Evolutionary conservation across 768 basidiomycete species (phyloP).

Genomic region (Russula sp.): DNA sequence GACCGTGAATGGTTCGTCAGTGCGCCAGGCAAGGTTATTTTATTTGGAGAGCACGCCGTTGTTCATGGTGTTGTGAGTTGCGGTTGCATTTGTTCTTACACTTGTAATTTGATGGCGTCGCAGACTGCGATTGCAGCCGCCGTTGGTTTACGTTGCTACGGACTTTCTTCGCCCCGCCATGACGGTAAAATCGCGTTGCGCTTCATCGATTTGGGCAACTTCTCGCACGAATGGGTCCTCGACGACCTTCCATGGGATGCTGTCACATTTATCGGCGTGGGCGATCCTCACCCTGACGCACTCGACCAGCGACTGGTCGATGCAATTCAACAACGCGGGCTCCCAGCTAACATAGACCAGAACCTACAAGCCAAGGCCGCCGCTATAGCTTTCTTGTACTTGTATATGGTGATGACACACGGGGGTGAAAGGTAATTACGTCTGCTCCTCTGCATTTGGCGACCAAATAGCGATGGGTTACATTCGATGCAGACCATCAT

Average conservation of each 20-base stretch:
- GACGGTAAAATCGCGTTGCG: constrained; percentile 70
- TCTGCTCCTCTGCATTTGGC: not conserved
- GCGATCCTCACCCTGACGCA: constrained; percentile 51
- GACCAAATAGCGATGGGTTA: not conserved
- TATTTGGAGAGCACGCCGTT: constrained; percentile 98
- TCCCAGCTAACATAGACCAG: constrained; percentile 33
- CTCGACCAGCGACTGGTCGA: constrained; percentile 72
- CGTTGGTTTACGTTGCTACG: constrained; percentile 93
- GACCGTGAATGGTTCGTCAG: constrained; percentile 79
- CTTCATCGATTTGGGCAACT: constrained; percentile 73
- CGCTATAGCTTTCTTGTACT: constrained; percentile 78
- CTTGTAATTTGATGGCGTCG: constrained; percentile 11
- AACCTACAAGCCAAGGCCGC: constrained; percentile 40
- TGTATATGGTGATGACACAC: constrained; percentile 77
- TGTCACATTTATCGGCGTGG: constrained; percentile 46
- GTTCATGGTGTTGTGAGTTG: constrained; percentile 89
- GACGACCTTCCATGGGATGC: constrained; percentile 74
- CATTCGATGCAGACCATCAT: constrained; percentile 49
- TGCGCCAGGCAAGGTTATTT: constrained; percentile 95
- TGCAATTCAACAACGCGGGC: constrained; percentile 49
- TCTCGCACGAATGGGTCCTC: constrained; percentile 77
- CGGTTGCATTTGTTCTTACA: constrained; percentile 12
- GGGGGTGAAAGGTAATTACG: constrained; percentile 49
- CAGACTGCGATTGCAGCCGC: constrained; percentile 94
- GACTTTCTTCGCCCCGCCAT: constrained; percentile 65